A percentile compares a stretch with the other conserved stretches of the same genome.
phyloP scores from a whole-genome alignment of 768 basidiomycete genomes.

The Phlebiopsis flavidoalba region DNA sequence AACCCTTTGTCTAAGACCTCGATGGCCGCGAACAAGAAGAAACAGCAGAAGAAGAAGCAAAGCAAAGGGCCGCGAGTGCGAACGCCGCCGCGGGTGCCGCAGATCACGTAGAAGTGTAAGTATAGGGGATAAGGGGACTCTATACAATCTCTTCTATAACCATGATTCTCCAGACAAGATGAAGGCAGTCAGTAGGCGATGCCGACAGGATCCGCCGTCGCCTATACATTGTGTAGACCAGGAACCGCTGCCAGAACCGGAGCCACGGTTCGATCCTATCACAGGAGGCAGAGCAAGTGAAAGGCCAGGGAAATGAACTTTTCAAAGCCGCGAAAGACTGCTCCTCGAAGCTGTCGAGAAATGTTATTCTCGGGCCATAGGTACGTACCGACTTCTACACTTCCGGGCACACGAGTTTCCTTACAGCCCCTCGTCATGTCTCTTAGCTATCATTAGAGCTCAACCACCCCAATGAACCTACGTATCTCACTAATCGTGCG shows the following conservation, averaged over 20 bases:
- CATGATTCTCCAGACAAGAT: constrained; percentile 5
- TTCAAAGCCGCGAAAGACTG: constrained; percentile 64
- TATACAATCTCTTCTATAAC: background rate
- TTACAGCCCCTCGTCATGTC: background rate
- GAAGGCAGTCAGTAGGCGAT: constrained; percentile 10
- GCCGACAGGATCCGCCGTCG: constrained; percentile 1
- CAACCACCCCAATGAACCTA: constrained; percentile 49
- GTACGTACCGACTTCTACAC: constrained; percentile 26
- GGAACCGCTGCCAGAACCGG: constrained; percentile 17
- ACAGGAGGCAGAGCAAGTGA: constrained; percentile 55
- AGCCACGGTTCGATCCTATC: constrained; percentile 30
- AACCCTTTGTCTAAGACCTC: background rate
- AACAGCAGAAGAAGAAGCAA: constrained; percentile 14
- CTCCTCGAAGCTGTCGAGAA: constrained; percentile 67
- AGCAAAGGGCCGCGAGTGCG: constrained; percentile 8
- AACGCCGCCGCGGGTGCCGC: background rate
- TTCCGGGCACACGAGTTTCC: background rate
- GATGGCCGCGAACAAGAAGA: constrained; percentile 12
- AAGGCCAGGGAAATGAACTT: constrained; percentile 71
- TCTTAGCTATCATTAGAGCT: constrained; percentile 17
- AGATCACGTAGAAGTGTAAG: constrained; percentile 2
- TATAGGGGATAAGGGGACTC: background rate
- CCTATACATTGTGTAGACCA: background rate
- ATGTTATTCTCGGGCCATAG: constrained; percentile 76
- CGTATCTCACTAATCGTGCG: constrained; percentile 82